Evolutionary conservation across 176 grass and related monocot species (phyloP).

Genomic region (Poa annua): DNA sequence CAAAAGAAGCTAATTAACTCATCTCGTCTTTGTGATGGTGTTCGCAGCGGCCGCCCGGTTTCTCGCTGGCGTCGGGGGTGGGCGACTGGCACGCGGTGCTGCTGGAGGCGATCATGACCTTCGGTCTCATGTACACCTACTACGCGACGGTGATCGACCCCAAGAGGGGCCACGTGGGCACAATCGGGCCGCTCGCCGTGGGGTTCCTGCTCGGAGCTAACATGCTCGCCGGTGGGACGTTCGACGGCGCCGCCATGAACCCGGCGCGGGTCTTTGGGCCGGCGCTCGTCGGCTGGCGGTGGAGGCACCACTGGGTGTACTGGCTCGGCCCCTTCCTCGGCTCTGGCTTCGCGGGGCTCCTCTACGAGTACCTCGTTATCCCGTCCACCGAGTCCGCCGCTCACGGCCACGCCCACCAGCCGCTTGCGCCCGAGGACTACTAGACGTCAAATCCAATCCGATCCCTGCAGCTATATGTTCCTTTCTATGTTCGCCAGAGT

Average conservation of each 20-base stretch:
- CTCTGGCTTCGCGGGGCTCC: slow-evolving; percentile 61
- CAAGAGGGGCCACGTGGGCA: slow-evolving; percentile 70
- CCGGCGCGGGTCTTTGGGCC: slow-evolving; percentile 82
- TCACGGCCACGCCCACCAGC: slow-evolving; percentile 72
- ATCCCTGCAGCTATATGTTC: background rate
- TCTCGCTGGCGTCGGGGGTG: slow-evolving; percentile 70
- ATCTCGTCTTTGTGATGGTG: background rate
- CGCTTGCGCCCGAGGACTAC: slow-evolving; percentile 90
- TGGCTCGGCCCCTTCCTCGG: slow-evolving; percentile 87
- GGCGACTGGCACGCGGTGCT: slow-evolving; percentile 81
- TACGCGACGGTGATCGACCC: slow-evolving; percentile 88
- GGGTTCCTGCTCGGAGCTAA: slow-evolving; percentile 90
- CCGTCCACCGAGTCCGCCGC: slow-evolving; percentile 39
- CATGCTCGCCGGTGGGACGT: slow-evolving; percentile 76
- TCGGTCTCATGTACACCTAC: slow-evolving; percentile 87
- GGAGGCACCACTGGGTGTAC: slow-evolving; percentile 94
- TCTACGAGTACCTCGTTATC: slow-evolving; percentile 87
- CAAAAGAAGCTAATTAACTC: background rate
- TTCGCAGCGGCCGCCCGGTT: slow-evolving; percentile 66
- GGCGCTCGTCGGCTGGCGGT: slow-evolving; percentile 80
- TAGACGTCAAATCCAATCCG: slow-evolving; percentile 38
- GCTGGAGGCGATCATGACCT: slow-evolving; percentile 83
- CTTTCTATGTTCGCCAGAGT: background rate
- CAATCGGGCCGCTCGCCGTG: slow-evolving; percentile 75
- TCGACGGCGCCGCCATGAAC: slow-evolving; percentile 95